phyloP scores from a whole-genome alignment of 192 early-diverging fungal species.

The Rhizoclosmatium sp. region DNA sequence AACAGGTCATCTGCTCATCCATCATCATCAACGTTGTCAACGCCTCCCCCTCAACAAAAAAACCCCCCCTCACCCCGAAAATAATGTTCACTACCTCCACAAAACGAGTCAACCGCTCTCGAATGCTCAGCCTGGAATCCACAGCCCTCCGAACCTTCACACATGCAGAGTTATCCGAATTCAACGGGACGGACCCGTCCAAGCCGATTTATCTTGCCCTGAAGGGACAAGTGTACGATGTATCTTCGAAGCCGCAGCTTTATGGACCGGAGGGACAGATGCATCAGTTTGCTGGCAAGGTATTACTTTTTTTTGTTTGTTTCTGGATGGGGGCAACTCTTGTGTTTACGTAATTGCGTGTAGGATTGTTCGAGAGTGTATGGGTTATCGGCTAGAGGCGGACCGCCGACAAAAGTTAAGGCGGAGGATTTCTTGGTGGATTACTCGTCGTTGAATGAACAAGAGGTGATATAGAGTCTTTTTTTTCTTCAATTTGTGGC shows the following conservation, averaged over 20 bases:
- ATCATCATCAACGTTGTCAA: too few relatives aligned
- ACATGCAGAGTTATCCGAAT: neutral
- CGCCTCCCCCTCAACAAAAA: too few relatives aligned
- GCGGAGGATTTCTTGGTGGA: slow-evolving; percentile 77
- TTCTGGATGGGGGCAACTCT: neutral
- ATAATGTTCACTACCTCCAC: too few relatives aligned
- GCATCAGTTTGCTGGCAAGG: slow-evolving; percentile 11
- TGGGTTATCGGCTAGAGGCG: neutral
- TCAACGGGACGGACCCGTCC: neutral
- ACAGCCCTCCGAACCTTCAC: neutral
- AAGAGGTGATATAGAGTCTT: slow-evolving; percentile 61
- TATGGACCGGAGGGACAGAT: slow-evolving; percentile 7
- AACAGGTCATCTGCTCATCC: too few relatives aligned
- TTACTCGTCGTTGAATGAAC: slow-evolving; percentile 65
- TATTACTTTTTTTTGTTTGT: too few relatives aligned
- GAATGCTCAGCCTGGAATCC: neutral
- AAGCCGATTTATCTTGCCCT: slow-evolving; percentile 6
- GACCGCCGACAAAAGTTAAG: slow-evolving; percentile 13
- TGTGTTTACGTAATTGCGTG: too few relatives aligned
- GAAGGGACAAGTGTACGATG: neutral
- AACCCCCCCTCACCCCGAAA: too few relatives aligned
- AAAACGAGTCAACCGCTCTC: too few relatives aligned
- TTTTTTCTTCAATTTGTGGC: too few relatives aligned
- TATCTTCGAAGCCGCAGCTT: slow-evolving; percentile 7
- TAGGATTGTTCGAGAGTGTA: slow-evolving; percentile 8